phyloP scores from a whole-genome alignment of 805 yeast species.

The Metschnikowia lunata region DNA sequence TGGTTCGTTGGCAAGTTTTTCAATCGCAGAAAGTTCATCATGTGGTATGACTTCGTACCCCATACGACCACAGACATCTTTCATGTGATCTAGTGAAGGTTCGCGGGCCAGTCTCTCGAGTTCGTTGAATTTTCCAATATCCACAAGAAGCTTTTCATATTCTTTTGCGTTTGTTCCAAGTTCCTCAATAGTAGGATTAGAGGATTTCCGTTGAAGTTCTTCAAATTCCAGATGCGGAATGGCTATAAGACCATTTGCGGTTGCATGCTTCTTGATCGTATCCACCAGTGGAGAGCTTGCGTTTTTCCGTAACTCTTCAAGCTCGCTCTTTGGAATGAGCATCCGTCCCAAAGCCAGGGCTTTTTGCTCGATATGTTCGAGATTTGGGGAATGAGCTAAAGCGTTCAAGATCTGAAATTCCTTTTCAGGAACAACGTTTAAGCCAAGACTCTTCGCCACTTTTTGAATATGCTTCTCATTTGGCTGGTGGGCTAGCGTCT shows the following conservation, averaged over 20 bases:
- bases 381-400: slow-evolving; percentile 6
- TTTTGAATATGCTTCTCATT: slow-evolving; percentile 5
- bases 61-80: slow-evolving; percentile 10
- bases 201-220: slow-evolving; percentile 6
- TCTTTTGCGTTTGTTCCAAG: slow-evolving; percentile 6
- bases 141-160: slow-evolving; percentile 3
- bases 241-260: slow-evolving; percentile 1
- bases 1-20: slow-evolving; percentile 16
- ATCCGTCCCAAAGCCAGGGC: slow-evolving; percentile 3
- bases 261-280: slow-evolving; percentile 5
- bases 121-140: background rate
- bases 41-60: slow-evolving; percentile 11
- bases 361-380: slow-evolving; percentile 3
- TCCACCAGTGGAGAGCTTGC: slow-evolving; percentile 16
- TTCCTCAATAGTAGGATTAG: slow-evolving; percentile 15
- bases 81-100: slow-evolving; percentile 23
- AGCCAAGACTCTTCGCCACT: slow-evolving; percentile 1
- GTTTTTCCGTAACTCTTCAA: slow-evolving; percentile 3
- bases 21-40: slow-evolving; percentile 8
- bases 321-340: slow-evolving; percentile 7
- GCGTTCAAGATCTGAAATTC: slow-evolving; percentile 1
- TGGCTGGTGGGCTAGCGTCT: slow-evolving; percentile 4
- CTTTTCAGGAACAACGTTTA: background rate
- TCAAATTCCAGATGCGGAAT: slow-evolving; percentile 2
- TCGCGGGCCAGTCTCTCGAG: slow-evolving; percentile 25